Evolutionary conservation across 306 rosid genomes (phyloP).

Genomic region (Cucurbita pepo): DNA sequence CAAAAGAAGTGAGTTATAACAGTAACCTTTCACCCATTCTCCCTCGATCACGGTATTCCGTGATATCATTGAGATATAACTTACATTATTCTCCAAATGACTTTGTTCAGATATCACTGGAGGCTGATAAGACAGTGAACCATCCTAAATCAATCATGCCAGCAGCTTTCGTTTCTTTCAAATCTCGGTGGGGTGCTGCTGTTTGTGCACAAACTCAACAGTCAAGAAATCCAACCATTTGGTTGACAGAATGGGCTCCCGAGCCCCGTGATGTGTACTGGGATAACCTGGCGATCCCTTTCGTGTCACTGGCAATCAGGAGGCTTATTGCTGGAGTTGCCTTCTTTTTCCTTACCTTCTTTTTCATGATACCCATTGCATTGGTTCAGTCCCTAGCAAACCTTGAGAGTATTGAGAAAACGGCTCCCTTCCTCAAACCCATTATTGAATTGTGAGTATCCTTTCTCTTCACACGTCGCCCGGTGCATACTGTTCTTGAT

Average conservation of each 20-base stretch:
- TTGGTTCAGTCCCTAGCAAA: slow-evolving; percentile 92
- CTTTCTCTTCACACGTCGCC: neutral
- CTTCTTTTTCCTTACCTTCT: slow-evolving; percentile 95
- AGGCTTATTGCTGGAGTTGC: slow-evolving; percentile 71
- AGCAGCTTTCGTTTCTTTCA: slow-evolving; percentile 88
- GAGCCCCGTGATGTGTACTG: slow-evolving; percentile 90
- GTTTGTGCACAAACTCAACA: slow-evolving; percentile 97
- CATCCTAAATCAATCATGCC: slow-evolving; percentile 56
- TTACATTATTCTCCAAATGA: neutral
- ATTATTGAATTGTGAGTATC: slow-evolving; percentile 59
- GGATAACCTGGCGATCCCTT: slow-evolving; percentile 93
- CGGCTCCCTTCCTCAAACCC: slow-evolving; percentile 55
- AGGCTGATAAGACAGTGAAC: slow-evolving; percentile 37
- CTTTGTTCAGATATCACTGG: slow-evolving; percentile 41
- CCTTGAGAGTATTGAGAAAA: slow-evolving; percentile 79
- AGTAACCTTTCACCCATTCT: neutral
- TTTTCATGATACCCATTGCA: slow-evolving; percentile 96
- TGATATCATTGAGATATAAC: neutral
- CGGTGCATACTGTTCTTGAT: neutral
- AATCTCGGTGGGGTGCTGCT: slow-evolving; percentile 87
- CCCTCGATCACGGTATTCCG: neutral
- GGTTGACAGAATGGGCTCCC: slow-evolving; percentile 99
- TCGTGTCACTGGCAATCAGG: slow-evolving; percentile 75
- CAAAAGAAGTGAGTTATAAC: slow-evolving; percentile 43
- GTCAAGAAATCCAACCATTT: slow-evolving; percentile 66